phyloP scores from a whole-genome alignment of 768 basidiomycete genomes.

The Suillus brevipes region DNA sequence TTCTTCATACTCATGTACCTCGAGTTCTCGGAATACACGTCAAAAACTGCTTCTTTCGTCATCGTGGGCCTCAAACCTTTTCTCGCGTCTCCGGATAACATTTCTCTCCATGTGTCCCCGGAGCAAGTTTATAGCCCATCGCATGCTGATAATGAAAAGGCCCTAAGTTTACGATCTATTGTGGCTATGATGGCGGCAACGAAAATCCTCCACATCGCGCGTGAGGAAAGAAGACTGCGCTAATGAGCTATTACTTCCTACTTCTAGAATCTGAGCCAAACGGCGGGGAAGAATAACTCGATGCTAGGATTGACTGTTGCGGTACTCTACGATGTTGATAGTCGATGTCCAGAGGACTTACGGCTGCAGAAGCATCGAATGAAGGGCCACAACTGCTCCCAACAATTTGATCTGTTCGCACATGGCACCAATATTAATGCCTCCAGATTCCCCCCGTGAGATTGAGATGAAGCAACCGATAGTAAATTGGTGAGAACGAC shows the following conservation, averaged over 20 bases:
- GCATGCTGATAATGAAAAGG: neutral
- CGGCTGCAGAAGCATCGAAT: neutral
- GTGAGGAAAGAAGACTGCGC: neutral
- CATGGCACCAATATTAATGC: conserved; percentile 1
- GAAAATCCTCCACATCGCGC: conserved; percentile 2
- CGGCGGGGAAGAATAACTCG: neutral
- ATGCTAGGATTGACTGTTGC: neutral
- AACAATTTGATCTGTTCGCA: neutral
- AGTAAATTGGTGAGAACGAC: neutral
- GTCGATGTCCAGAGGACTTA: neutral
- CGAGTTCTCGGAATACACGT: neutral
- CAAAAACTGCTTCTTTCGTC: neutral
- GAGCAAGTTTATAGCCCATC: neutral
- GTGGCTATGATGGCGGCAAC: neutral
- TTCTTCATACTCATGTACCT: neutral
- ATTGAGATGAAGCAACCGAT: conserved; percentile 1
- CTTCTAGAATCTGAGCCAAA: neutral
- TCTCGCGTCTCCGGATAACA: neutral
- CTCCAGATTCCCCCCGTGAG: conserved; percentile 1
- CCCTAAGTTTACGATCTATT: neutral
- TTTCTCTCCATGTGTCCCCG: neutral
- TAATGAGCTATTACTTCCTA: neutral
- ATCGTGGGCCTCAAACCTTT: neutral
- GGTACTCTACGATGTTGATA: neutral
- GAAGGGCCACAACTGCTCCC: neutral